A percentile compares a stretch with the other conserved stretches of the same genome.
Conservation (phyloP, 129 eudicot species). For the Ambrosia trifida region DNA sequence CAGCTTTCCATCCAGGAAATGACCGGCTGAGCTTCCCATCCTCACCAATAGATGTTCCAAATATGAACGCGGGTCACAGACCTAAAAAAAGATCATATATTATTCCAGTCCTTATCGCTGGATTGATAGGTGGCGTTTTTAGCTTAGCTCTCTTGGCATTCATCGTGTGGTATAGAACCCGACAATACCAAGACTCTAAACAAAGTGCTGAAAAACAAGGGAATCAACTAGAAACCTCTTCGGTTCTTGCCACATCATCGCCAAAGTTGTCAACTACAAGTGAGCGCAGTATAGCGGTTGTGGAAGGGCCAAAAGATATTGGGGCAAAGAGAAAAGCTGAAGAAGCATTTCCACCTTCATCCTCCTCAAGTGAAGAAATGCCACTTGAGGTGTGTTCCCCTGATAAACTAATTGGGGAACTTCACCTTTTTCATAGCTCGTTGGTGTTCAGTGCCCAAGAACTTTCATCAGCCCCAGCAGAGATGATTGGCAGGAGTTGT, state of each 20-base stretch:
- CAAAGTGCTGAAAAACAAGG: constrained; percentile 35
- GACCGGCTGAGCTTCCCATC: constrained; percentile 46
- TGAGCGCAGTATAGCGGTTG: constrained; percentile 35
- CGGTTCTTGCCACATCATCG: constrained; percentile 36
- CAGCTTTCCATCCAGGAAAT: constrained; percentile 85
- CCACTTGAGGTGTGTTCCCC: constrained; percentile 56
- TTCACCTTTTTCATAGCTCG: constrained; percentile 64
- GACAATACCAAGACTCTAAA: constrained; percentile 20
- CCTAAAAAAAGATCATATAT: constrained; percentile 37
- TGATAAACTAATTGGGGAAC: constrained; percentile 74
- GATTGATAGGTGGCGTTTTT: constrained; percentile 46
- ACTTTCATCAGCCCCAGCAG: constrained; percentile 84
- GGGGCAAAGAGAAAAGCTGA: constrained; percentile 34
- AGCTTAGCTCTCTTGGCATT: constrained; percentile 43
- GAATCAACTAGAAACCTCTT: constrained; percentile 31
- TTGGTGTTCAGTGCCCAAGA: constrained; percentile 64
- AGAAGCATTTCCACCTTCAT: constrained; percentile 42
- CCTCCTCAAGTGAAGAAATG: constrained; percentile 38
- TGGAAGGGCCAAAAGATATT: constrained; percentile 30
- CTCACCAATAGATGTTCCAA: constrained; percentile 37
- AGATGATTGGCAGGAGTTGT: constrained; percentile 82
- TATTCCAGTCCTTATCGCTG: constrained; percentile 59
- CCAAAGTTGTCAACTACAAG: constrained; percentile 22
- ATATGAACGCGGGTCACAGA: constrained; percentile 31
- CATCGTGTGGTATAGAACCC: constrained; percentile 50